Conservation (phyloP, 768 basidiomycete genomes). For the Dacryopinax spathularia region DNA sequence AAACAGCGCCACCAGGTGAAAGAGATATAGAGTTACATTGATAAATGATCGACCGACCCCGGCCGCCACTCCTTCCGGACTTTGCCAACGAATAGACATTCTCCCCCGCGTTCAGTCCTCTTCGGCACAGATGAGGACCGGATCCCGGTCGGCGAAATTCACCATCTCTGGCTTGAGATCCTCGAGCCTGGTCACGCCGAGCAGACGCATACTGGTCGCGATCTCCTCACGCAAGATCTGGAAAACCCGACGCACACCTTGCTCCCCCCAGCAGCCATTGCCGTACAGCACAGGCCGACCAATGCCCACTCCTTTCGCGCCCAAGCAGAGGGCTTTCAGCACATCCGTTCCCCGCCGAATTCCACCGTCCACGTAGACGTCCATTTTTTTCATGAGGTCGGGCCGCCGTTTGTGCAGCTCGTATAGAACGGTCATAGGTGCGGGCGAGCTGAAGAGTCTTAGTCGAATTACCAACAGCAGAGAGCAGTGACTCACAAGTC, state of each 20-base stretch:
- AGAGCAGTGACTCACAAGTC: slow-evolving; percentile 28
- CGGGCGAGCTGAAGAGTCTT: slow-evolving; percentile 40
- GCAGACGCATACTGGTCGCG: slow-evolving; percentile 52
- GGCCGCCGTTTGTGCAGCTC: slow-evolving; percentile 30
- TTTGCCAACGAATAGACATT: background rate
- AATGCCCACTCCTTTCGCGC: slow-evolving; percentile 31
- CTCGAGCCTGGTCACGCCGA: slow-evolving; percentile 31
- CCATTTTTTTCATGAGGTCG: slow-evolving; percentile 27
- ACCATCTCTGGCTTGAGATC: slow-evolving; percentile 13
- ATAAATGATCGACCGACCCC: background rate
- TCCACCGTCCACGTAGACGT: slow-evolving; percentile 36
- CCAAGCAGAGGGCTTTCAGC: slow-evolving; percentile 30
- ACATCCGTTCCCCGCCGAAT: slow-evolving; percentile 36
- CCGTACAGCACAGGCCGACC: slow-evolving; percentile 30
- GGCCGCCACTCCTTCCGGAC: background rate
- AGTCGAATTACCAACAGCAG: background rate
- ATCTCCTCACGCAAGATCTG: slow-evolving; percentile 62
- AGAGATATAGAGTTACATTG: too few relatives aligned
- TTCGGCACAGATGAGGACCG: background rate
- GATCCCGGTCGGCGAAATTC: slow-evolving; percentile 6
- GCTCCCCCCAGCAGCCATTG: slow-evolving; percentile 19
- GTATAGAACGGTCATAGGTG: slow-evolving; percentile 46
- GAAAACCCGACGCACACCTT: slow-evolving; percentile 16
- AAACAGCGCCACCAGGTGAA: too few relatives aligned
- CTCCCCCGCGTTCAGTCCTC: background rate